phyloP scores from a whole-genome alignment of 257 asterid species.

The Leonotis leonurus region DNA sequence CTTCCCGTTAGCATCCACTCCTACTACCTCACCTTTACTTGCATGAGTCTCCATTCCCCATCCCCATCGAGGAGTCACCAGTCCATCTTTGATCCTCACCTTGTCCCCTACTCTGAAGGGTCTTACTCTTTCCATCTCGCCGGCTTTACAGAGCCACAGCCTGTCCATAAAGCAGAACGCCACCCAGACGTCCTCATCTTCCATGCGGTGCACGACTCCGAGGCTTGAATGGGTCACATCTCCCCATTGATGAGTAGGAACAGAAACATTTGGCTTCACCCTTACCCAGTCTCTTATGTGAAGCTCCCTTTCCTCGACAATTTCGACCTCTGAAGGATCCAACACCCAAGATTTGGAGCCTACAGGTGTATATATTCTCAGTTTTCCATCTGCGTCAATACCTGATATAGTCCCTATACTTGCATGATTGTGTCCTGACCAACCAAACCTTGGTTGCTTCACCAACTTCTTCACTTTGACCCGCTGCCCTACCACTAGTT shows the following conservation, averaged over 20 bases:
- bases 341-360: conserved; percentile 85
- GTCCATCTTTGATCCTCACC: conserved; percentile 72
- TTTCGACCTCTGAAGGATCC: conserved; percentile 86
- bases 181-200: conserved; percentile 84
- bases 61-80: conserved; percentile 90
- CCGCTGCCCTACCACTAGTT: conserved; percentile 58
- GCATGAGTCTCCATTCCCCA: conserved; percentile 99
- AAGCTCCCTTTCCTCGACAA: conserved; percentile 64
- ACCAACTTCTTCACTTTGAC: conserved; percentile 53
- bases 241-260: conserved; percentile 92
- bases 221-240: conserved; percentile 58
- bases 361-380: conserved; percentile 82
- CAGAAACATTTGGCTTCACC: conserved; percentile 48
- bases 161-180: conserved; percentile 84
- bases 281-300: conserved; percentile 74
- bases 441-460: conserved; percentile 87
- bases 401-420: conserved; percentile 76
- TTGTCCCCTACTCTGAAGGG: conserved; percentile 67
- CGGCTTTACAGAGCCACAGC: conserved; percentile 81
- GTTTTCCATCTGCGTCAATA: conserved; percentile 86
- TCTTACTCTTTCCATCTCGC: conserved; percentile 67
- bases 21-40: conserved; percentile 85
- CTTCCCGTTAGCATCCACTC: conserved; percentile 94
- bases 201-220: conserved; percentile 92
- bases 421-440: conserved; percentile 87